phyloP scores from a whole-genome alignment of 2,329 filamentous ascomycete genomes.

The Diaporthe australafricana region DNA sequence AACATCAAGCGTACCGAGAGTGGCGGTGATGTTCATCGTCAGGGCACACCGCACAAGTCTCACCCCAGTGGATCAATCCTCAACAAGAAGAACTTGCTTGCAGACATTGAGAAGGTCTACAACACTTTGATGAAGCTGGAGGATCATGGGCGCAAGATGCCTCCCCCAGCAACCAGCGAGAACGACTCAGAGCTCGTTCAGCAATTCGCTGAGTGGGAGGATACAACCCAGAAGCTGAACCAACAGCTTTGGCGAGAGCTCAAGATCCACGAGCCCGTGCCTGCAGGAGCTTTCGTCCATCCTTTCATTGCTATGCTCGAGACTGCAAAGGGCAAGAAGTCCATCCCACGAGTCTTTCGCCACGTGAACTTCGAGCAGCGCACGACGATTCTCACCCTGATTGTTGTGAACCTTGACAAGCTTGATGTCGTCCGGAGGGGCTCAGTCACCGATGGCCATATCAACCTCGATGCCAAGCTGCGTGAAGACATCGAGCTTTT shows the following conservation, averaged over 20 bases:
- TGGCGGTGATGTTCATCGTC: conserved; percentile 66
- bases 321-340: conserved; percentile 95
- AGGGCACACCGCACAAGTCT: conserved; percentile 59
- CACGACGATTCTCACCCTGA: conserved; percentile 95
- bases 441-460: conserved; percentile 79
- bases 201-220: conserved; percentile 83
- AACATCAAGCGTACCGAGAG: conserved; percentile 92
- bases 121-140: conserved; percentile 91
- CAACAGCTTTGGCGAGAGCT: conserved; percentile 85
- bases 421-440: conserved; percentile 90
- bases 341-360: conserved; percentile 92
- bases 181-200: conserved; percentile 77
- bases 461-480: conserved; percentile 76
- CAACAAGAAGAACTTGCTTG: conserved; percentile 85
- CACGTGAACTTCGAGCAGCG: conserved; percentile 93
- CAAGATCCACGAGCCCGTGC: conserved; percentile 94
- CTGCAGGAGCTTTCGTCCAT: conserved; percentile 76
- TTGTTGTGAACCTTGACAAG: conserved; percentile 91
- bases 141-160: conserved; percentile 87
- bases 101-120: conserved; percentile 91
- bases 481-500: conserved; percentile 96
- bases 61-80: conserved; percentile 58
- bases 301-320: conserved; percentile 97
- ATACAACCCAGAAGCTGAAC: conserved; percentile 77
- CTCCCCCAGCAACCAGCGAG: conserved; percentile 69